Evolutionary conservation across 2,329 filamentous ascomycete species (phyloP), one percentile per base, ranked within the genome.

Genomic region (Arachnomyces sp.): DNA sequence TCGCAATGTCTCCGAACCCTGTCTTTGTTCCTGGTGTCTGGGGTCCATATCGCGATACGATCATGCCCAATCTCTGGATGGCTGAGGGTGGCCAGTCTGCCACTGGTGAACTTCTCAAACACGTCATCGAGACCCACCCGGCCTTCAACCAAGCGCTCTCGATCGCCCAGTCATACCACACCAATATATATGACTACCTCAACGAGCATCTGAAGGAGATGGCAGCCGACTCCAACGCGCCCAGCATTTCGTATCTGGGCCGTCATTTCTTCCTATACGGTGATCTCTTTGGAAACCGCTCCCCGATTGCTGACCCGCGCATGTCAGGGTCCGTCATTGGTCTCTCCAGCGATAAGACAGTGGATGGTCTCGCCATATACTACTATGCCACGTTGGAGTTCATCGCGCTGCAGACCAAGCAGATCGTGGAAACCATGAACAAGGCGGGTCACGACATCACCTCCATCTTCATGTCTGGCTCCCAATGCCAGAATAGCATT

Each of bases 231-330:
- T 65, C 69, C 16, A 69, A 73, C 2, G 86, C 86, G 2, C 89
- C 89, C 0, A 80, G 78, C 38, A 76, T 96, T 47, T 82, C 86
- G 13, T 93, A 89, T 63, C 73, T 98, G 2, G 88, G 81, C 9
- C 85, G 90, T 7, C 90, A 98, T 65, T 84, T 94, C 69, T 98
- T 98, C 78, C 93, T 98, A 71, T 98, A 98, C 62, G 92, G 92
- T 48, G 92, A 98, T 59, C 74, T 96, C 3, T 96, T 93, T 75
- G 92, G 92, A 45, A 98, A 98, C 69, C 82, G 92, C 31, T 95
- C 88, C 14, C 92, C 92, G 1, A 77, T 98, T 43, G 90, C 92
- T 3, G 89, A 98, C 57, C 74, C 90, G 17, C 84, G 80, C 66
- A 98, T 98, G 92, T 84, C 84, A 50, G 92, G 92, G 17, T 80